Base-by-base conservation (phyloP, 441 rosid species). In the Hura crepitans region DNA sequence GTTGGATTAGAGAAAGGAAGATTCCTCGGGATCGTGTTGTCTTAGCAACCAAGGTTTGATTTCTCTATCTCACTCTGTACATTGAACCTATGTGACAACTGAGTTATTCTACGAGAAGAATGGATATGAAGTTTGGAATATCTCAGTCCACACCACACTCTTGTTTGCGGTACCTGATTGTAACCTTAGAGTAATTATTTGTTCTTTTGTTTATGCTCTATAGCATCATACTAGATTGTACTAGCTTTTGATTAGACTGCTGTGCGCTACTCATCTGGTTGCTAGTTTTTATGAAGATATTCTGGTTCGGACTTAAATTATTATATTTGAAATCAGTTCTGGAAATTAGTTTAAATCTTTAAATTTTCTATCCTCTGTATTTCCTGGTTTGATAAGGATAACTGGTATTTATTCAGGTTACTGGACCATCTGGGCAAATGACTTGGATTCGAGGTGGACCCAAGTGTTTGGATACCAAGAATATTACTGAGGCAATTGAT, bases 391-490 rank as follows among this genome's bases (percentile, higher is more conserved):
- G 65, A 62, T 72, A 49, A 37, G n/a, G 65, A 31, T 28, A 18
- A 33, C 43, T 37, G 53, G 59, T 66, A 28, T 33, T 50, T 70
- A 11, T 65, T n/a, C 74, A 84, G 90, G 89, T 85, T 71, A 66
- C 80, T 20, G 93, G 90, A 62, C 90, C 89, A 30, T 88, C 89
- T 65, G 87, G 89, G 28, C 84, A 83, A 78, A 85, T 88, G 93
- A 69, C 83, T 69, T 86, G 89, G 93, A 86, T 88, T 78, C 81
- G 88, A 58, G 85, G 76, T 12, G 90, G 90, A 37, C 89, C 93
- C 1, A 65, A 27, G 31, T 80, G 83, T 72, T 77, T 88, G 82
- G 90, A 88, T 80, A 76, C 85, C 31, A 54, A 57, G 70, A 88
- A 86, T 76, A 81, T 86, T 46, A 69, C 80, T 1, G 67, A 82